phyloP scores from a whole-genome alignment of 768 basidiomycete species.

The Mycena chlorophos region DNA sequence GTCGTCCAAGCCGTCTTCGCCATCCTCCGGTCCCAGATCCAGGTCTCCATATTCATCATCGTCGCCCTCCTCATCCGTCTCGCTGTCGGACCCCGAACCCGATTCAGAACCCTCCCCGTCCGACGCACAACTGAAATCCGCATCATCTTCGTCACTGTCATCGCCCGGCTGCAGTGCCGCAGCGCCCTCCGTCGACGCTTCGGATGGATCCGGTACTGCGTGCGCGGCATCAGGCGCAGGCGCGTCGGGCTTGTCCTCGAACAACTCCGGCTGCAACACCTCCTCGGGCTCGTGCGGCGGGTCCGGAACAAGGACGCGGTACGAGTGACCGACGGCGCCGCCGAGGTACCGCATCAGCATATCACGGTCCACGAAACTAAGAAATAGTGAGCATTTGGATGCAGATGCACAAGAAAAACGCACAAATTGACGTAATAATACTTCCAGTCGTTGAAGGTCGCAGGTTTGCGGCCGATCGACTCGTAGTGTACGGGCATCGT shows the following conservation, averaged over 20 bases:
- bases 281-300: slow-evolving; percentile 4
- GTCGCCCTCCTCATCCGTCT: background rate
- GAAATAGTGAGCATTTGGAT: background rate
- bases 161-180: no score
- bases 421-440: background rate
- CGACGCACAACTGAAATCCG: no score
- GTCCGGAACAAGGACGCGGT: background rate
- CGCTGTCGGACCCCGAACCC: background rate
- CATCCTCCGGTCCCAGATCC: background rate
- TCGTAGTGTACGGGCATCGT: no score
- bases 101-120: no score
- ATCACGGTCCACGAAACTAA: background rate
- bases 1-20: background rate
- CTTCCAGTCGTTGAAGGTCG: background rate
- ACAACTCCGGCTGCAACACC: no score
- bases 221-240: background rate
- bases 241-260: slow-evolving; percentile 12
- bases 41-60: background rate
- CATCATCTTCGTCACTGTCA: no score
- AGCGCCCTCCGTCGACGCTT: no score
- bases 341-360: background rate
- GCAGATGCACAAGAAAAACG: background rate
- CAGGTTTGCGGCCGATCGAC: no score
- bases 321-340: background rate
- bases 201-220: no score